Percentiles rank a stretch among this genome's conserved stretches.
These are phyloP conservation scores for Moniliophthora roreri DNA, from an alignment of 1,284 basidiomycete genomes.

Conservation along the genomic window DNA sequence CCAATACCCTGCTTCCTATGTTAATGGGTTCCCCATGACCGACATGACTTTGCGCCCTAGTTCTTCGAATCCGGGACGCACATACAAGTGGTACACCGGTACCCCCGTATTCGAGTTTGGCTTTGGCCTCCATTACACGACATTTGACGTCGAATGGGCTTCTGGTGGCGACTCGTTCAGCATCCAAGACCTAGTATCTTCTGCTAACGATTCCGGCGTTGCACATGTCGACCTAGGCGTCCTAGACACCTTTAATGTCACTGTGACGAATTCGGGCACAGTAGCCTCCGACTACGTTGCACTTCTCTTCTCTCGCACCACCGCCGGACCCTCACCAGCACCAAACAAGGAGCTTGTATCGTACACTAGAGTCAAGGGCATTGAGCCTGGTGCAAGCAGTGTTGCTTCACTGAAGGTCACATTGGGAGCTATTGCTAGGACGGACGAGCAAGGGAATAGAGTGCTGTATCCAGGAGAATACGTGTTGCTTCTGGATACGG, in stretches of 20 bases:
- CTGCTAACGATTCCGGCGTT: constrained; percentile 18
- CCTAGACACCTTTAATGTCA: constrained; percentile 48
- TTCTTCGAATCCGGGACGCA: constrained; percentile 48
- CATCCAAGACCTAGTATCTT: constrained; percentile 37
- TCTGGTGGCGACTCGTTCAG: constrained; percentile 29
- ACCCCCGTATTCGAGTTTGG: constrained; percentile 53
- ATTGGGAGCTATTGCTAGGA: constrained; percentile 49
- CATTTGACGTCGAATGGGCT: constrained; percentile 41
- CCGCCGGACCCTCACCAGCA: constrained; percentile 47
- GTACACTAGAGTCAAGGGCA: constrained; percentile 44
- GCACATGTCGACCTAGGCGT: constrained; percentile 41
- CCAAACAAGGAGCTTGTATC: constrained; percentile 53
- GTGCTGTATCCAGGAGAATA: constrained; percentile 50
- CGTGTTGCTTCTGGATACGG: constrained; percentile 39
- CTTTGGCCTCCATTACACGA: constrained; percentile 53
- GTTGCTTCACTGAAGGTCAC: constrained; percentile 43
- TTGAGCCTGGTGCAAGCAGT: constrained; percentile 34
- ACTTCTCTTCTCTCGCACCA: constrained; percentile 49
- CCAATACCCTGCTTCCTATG: constrained; percentile 51
- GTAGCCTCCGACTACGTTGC: constrained; percentile 55
- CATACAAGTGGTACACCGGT: constrained; percentile 57
- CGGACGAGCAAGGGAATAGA: constrained; percentile 45
- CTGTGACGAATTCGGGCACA: constrained; percentile 48
- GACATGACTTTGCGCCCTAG: constrained; percentile 55
- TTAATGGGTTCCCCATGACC: constrained; percentile 50